A percentile compares a stretch with the other conserved stretches of the same genome.
phyloP scores from a whole-genome alignment of 805 yeast species.

The Metschnikowia noctiluminum region DNA sequence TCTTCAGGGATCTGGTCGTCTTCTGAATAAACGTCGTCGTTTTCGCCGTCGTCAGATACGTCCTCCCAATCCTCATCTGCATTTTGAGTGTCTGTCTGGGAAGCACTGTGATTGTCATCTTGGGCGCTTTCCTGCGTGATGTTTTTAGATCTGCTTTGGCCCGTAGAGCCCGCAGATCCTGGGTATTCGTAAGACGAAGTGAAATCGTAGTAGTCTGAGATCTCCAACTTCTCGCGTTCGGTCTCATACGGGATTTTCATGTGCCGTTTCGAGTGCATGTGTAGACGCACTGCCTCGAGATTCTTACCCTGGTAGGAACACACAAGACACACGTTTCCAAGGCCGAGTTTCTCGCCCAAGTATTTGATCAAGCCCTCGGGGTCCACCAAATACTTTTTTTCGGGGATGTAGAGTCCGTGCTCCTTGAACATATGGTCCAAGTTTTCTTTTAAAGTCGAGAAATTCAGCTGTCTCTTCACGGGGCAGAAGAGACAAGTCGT shows the following conservation, averaged over 20 bases:
- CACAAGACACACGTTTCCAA: conserved; percentile 78
- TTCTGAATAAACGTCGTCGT: conserved; percentile 18
- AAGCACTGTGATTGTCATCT: not conserved
- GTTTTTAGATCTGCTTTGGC: conserved; percentile 13
- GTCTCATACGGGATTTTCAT: conserved; percentile 85
- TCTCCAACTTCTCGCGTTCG: conserved; percentile 69
- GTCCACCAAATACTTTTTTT: conserved; percentile 63
- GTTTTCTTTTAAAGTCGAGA: conserved; percentile 39
- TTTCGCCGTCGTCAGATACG: conserved; percentile 24
- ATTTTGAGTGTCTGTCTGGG: not conserved
- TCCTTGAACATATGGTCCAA: conserved; percentile 69
- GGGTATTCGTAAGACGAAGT: conserved; percentile 47
- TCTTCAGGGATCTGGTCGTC: conserved; percentile 31
- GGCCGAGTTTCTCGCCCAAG: conserved; percentile 74
- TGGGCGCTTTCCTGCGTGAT: not conserved
- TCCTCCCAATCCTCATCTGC: conserved; percentile 39
- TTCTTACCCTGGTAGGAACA: conserved; percentile 84
- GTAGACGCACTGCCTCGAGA: conserved; percentile 84
- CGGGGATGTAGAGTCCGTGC: conserved; percentile 90
- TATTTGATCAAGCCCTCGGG: conserved; percentile 69
- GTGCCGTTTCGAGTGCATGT: conserved; percentile 81
- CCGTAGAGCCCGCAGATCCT: conserved; percentile 8
- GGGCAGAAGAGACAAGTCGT: conserved; percentile 52
- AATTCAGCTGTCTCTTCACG: conserved; percentile 30
- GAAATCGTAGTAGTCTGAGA: conserved; percentile 84